Conservation (phyloP, 805 yeast species). For the Candida silvicultrix region DNA sequence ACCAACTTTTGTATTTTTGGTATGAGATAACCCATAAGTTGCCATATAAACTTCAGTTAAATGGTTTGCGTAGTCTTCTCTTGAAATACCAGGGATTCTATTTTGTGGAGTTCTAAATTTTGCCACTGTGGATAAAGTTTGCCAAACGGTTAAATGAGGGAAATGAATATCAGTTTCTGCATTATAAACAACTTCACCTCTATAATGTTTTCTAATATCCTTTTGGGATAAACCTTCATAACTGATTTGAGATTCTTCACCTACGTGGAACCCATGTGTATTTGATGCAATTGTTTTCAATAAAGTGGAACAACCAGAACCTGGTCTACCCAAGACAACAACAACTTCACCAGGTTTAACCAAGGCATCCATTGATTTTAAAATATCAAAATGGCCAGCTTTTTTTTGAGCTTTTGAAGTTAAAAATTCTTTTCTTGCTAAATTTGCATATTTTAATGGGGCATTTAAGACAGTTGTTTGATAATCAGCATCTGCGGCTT, state of each 20-base stretch:
- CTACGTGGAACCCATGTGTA: slow-evolving; percentile 53
- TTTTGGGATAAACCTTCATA: slow-evolving; percentile 50
- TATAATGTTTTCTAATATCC: slow-evolving; percentile 44
- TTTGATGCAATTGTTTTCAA: slow-evolving; percentile 53
- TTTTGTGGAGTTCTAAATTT: slow-evolving; percentile 54
- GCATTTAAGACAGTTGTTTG: slow-evolving; percentile 53
- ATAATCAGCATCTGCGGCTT: slow-evolving; percentile 54
- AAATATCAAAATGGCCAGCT: slow-evolving; percentile 34
- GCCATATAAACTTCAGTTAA: slow-evolving; percentile 46
- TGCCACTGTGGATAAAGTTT: slow-evolving; percentile 62
- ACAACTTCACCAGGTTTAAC: slow-evolving; percentile 59
- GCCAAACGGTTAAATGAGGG: slow-evolving; percentile 62
- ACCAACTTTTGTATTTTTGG: slow-evolving; percentile 57
- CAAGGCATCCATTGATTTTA: slow-evolving; percentile 61
- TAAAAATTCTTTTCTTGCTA: slow-evolving; percentile 9
- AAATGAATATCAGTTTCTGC: slow-evolving; percentile 66
- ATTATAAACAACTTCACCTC: slow-evolving; percentile 67
- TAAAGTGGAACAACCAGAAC: slow-evolving; percentile 71
- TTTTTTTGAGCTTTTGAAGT: slow-evolving; percentile 16
- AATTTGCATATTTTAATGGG: slow-evolving; percentile 19
- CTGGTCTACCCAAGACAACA: slow-evolving; percentile 70
- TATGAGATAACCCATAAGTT: slow-evolving; percentile 42
- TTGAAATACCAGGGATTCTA: slow-evolving; percentile 51
- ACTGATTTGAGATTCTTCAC: slow-evolving; percentile 36
- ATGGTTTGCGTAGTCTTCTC: slow-evolving; percentile 49